Percentiles rank a stretch among this genome's conserved stretches.
These are phyloP conservation scores for Penicillium olsonii DNA, from an alignment of 2,329 filamentous ascomycete species.

Conservation along the genomic window DNA sequence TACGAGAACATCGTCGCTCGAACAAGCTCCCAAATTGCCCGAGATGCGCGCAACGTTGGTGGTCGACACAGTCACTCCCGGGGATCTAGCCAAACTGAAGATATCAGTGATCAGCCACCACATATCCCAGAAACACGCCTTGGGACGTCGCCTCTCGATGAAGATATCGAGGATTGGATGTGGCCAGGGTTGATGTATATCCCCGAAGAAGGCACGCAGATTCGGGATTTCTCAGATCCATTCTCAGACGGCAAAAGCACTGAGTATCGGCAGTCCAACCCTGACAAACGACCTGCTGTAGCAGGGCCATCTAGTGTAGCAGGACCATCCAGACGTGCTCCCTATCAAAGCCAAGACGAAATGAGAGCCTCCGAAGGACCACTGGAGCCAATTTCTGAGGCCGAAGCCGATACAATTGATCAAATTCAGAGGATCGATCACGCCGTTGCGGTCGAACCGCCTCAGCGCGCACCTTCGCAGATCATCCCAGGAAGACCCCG, in stretches of 20 bases:
- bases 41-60: conserved; percentile 33
- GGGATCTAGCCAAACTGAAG: conserved; percentile 33
- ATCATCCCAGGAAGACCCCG: background rate
- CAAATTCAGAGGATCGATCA: background rate
- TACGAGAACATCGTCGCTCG: background rate
- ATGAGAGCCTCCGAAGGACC: conserved; percentile 3
- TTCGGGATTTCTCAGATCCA: conserved; percentile 15
- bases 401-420: background rate
- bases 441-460: background rate
- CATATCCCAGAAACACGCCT: conserved; percentile 12
- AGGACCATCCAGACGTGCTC: conserved; percentile 16
- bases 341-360: background rate
- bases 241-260: conserved; percentile 23
- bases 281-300: background rate
- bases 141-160: conserved; percentile 23
- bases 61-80: conserved; percentile 33
- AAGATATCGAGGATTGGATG: conserved; percentile 9
- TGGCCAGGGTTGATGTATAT: conserved; percentile 10
- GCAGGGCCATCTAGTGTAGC: background rate
- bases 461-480: background rate
- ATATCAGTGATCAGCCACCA: conserved; percentile 31
- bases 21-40: background rate
- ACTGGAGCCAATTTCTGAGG: conserved; percentile 5
- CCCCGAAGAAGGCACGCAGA: background rate
- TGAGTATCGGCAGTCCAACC: background rate